These are phyloP conservation scores for Symbiodinium natans DNA, from an alignment of 73 alveolate species.

Conservation along the genomic window DNA sequence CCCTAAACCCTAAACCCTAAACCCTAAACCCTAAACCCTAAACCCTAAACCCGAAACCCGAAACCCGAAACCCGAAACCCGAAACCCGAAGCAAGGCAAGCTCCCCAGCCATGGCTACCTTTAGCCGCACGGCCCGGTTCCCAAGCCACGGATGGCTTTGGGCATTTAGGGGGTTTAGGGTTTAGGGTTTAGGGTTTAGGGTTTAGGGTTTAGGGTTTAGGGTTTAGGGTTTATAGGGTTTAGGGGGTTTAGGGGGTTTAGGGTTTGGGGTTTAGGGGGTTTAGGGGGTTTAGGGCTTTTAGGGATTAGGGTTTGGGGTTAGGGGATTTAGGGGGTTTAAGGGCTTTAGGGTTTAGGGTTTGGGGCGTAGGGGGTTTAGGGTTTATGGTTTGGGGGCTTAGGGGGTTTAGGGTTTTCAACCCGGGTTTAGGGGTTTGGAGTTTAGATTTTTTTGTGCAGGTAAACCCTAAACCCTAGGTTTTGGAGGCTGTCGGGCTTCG, in stretches of 20 bases:
- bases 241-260: too few relatives aligned
- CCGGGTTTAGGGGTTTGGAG: not conserved
- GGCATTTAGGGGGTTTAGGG: not conserved
- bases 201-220: too few relatives aligned
- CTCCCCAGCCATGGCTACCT: slow-evolving; percentile 80
- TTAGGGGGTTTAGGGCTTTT: too few relatives aligned
- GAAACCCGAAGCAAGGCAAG: slow-evolving; percentile 1
- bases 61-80: not conserved
- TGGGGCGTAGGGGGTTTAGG: not conserved
- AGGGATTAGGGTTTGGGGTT: not conserved
- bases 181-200: too few relatives aligned
- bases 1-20: not conserved
- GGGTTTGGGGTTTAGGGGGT: too few relatives aligned
- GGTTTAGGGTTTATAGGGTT: too few relatives aligned
- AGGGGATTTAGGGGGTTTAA: not conserved
- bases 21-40: too few relatives aligned
- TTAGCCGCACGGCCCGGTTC: slow-evolving; percentile 3
- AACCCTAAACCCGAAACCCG: not conserved
- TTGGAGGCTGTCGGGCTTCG: too few relatives aligned
- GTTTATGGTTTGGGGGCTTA: not conserved
- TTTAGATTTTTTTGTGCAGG: too few relatives aligned
- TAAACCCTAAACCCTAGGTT: too few relatives aligned
- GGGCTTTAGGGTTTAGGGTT: not conserved
- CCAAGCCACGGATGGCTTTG: not conserved
- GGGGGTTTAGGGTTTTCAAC: too few relatives aligned